phyloP scores from a whole-genome alignment of 75 land plant species.

The Selaginella tamariscina region DNA sequence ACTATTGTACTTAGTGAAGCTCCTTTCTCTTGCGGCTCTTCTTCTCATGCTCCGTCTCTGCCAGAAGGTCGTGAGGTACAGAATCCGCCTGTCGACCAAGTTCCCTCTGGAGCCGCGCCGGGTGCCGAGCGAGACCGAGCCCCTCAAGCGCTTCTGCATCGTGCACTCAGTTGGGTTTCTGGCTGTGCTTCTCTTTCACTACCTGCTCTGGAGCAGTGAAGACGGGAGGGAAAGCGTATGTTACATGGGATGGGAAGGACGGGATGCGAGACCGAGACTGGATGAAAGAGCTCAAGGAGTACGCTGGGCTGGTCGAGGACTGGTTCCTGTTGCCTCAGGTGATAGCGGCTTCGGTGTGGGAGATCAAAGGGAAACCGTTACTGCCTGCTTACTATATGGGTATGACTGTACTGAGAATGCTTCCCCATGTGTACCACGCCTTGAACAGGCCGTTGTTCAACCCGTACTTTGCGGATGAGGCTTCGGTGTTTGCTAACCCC shows the following conservation, averaged over 20 bases:
- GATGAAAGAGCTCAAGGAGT: constrained; percentile 38
- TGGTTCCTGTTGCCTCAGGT: constrained; percentile 64
- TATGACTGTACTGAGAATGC: constrained; percentile 38
- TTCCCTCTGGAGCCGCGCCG: constrained; percentile 37
- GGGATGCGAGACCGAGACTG: constrained; percentile 25
- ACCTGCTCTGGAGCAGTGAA: neutral
- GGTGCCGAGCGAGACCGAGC: constrained; percentile 45
- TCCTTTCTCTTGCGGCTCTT: constrained; percentile 41
- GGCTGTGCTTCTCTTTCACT: constrained; percentile 29
- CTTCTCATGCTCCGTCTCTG: constrained; percentile 42
- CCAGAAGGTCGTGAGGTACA: constrained; percentile 48
- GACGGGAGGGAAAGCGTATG: neutral
- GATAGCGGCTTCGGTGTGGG: constrained; percentile 46
- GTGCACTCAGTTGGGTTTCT: constrained; percentile 45
- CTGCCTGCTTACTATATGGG: constrained; percentile 45
- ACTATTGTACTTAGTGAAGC: constrained; percentile 40
- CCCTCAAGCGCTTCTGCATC: constrained; percentile 18
- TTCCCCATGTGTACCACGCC: constrained; percentile 54
- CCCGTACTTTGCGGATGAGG: constrained; percentile 41
- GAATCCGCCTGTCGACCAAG: constrained; percentile 34
- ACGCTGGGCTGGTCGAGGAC: constrained; percentile 60
- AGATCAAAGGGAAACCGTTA: constrained; percentile 38
- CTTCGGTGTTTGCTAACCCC: constrained; percentile 45
- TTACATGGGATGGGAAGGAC: constrained; percentile 18
- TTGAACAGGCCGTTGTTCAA: constrained; percentile 34